Percentiles rank a stretch among this genome's conserved stretches.
These are phyloP conservation scores for Colletotrichum somersetense DNA, from an alignment of 2,329 filamentous ascomycete genomes.

Conservation along the genomic window DNA sequence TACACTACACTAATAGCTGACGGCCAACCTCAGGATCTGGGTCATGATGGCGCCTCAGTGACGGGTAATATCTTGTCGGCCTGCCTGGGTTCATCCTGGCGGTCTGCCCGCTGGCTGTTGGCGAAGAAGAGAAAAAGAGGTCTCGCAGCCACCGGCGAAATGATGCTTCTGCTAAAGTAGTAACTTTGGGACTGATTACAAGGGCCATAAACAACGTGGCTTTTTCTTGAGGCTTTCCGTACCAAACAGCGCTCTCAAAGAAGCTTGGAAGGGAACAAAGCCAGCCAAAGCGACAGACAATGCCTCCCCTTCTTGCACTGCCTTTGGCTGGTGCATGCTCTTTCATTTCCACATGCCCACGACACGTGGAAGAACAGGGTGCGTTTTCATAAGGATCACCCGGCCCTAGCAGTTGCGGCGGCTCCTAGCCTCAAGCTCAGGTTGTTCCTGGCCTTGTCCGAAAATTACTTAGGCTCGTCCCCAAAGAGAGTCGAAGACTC, in stretches of 20 bases:
- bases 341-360: slow-evolving; percentile 39
- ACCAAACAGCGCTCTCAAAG: slow-evolving; percentile 19
- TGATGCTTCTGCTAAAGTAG: slow-evolving; percentile 10
- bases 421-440: slow-evolving; percentile 32
- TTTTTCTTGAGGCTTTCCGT: slow-evolving; percentile 21
- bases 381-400: slow-evolving; percentile 39
- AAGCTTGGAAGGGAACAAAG: slow-evolving; percentile 5
- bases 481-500: slow-evolving; percentile 9
- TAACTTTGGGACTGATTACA: slow-evolving; percentile 13
- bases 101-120: slow-evolving; percentile 11
- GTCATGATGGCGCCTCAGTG: slow-evolving; percentile 15
- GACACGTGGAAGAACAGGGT: slow-evolving; percentile 38
- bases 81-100: neutral
- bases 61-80: neutral
- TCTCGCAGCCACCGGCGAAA: slow-evolving; percentile 23
- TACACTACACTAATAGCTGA: neutral
- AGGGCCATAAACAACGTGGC: slow-evolving; percentile 27
- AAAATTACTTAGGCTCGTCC: slow-evolving; percentile 27
- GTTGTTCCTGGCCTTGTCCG: slow-evolving; percentile 38
- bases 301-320: slow-evolving; percentile 20
- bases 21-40: neutral
- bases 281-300: neutral
- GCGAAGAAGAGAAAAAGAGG: slow-evolving; percentile 22
- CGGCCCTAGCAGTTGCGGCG: slow-evolving; percentile 24
- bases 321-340: slow-evolving; percentile 37